Evolutionary conservation across 208 protist species (phyloP), one percentile per base, ranked within the genome.

Genomic region (Trypanosoma congolense): DNA sequence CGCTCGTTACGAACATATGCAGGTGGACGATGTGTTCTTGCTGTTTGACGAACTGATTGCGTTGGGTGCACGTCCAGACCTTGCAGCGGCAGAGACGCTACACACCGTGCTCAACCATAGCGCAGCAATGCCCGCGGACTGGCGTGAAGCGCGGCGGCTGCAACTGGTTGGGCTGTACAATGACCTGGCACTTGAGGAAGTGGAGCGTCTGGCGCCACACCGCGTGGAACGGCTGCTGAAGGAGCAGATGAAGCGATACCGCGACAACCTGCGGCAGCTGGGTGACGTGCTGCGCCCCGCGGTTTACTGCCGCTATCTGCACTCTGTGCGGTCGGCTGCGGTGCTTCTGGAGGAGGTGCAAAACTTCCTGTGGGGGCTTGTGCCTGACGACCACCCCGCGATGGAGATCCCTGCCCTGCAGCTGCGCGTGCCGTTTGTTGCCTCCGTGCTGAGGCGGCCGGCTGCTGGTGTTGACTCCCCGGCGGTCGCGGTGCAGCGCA

Each of bases 61-160:
- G 24, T 66, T 92, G 22, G 87, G 87, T 3, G 87, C 82, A 2
- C 75, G 84, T 0, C 79, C 82, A 6, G 87, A 95, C 51, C 73
- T 92, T 26, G 72, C 77, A 4, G 61, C 70, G 2, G 77, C 86
- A 9, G 83, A 95, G 65, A 91, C 81, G 42, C 73, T 95, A 14
- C 87, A 95, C 73, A 95, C 84, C 4, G 83, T 95, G 33, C 62
- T 81, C 18, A 83, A 91, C 51, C 80, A 91, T 76, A 87, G 83
- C 47, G 73, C 72, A 2, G 55, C 70, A 12, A 84, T 79, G 69
- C 76, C 82, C 10, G 56, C 65, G 24, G 80, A 89, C 66, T 93
- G 82, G 82, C 75, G 80, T 5, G 87, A 93, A 67, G 73, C 75
- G n/a, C 80, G 83, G 10, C 73, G 87, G 2, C 80, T 76, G 18